Percentiles rank a stretch among this genome's conserved stretches.
phyloP scores from a whole-genome alignment of 129 eudicot genomes.

The Smallanthus sonchifolius region DNA sequence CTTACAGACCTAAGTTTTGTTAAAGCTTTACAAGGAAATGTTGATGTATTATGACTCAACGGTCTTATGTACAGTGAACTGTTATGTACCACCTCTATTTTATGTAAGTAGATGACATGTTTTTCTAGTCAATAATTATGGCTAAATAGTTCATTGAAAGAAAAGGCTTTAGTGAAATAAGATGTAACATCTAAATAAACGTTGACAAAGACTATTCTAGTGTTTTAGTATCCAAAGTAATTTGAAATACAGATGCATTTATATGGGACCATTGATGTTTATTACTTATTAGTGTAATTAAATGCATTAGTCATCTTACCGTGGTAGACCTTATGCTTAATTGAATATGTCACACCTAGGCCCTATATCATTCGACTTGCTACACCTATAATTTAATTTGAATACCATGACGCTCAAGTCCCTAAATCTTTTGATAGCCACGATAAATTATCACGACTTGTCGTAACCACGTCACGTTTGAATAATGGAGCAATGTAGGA shows the following conservation, averaged over 20 bases:
- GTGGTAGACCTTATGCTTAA: slow-evolving; percentile 14
- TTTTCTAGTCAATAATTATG: slow-evolving; percentile 12
- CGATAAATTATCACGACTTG: no score
- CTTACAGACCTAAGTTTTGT: no score
- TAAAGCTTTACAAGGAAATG: background rate
- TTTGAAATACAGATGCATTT: slow-evolving; percentile 9
- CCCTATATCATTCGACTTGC: slow-evolving; percentile 16
- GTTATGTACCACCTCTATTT: background rate
- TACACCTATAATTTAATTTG: slow-evolving; percentile 11
- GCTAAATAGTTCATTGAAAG: background rate
- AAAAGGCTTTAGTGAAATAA: background rate
- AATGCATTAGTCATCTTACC: slow-evolving; percentile 17
- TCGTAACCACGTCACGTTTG: no score
- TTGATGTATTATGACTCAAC: background rate
- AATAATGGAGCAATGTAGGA: no score
- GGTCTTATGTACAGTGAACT: background rate
- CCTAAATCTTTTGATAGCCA: no score
- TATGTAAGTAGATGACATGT: background rate
- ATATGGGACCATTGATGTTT: slow-evolving; percentile 17
- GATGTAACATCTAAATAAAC: slow-evolving; percentile 2
- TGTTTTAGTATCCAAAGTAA: slow-evolving; percentile 15
- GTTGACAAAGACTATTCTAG: background rate
- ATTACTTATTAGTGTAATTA: slow-evolving; percentile 13
- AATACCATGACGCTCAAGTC: background rate
- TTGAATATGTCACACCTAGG: background rate